Evolutionary conservation across 805 yeast species (phyloP).

Genomic region (Suhomyces xylopsoci): DNA sequence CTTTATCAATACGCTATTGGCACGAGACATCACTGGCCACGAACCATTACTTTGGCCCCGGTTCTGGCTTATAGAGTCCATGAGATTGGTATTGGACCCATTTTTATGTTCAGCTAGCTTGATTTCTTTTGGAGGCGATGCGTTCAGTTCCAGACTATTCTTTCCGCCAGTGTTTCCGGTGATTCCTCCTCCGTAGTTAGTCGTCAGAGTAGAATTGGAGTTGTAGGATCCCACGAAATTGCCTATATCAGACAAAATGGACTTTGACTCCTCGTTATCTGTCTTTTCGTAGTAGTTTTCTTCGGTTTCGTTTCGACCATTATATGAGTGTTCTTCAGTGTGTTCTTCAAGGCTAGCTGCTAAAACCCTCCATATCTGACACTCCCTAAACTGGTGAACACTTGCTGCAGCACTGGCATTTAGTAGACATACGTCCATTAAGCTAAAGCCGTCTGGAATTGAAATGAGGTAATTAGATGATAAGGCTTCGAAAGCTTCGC

Average conservation of each 20-base stretch:
- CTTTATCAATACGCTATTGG: conserved; percentile 4
- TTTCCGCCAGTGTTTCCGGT: not conserved
- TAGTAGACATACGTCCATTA: conserved; percentile 53
- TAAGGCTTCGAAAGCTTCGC: conserved; percentile 44
- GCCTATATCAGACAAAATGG: conserved; percentile 36
- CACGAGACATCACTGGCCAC: conserved; percentile 12
- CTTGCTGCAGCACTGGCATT: conserved; percentile 57
- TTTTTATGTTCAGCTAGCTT: conserved; percentile 13
- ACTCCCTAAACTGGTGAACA: conserved; percentile 49
- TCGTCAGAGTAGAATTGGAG: conserved; percentile 40
- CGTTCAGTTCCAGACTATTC: not conserved
- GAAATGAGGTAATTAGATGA: conserved; percentile 47
- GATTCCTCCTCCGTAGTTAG: conserved; percentile 28
- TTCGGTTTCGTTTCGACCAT: not conserved
- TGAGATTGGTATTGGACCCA: conserved; percentile 18
- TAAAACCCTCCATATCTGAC: conserved; percentile 62
- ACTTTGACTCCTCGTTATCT: conserved; percentile 19
- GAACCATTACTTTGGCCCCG: conserved; percentile 10
- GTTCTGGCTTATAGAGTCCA: conserved; percentile 20
- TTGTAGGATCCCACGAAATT: conserved; percentile 41
- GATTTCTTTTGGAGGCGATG: conserved; percentile 4
- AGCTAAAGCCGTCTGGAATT: conserved; percentile 46
- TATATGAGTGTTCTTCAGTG: not conserved
- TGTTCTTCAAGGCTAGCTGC: conserved; percentile 42
- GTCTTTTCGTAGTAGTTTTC: not conserved